phyloP scores from a whole-genome alignment of 225 moss, liverwort and hornwort genomes.

The Ulota crispa region DNA sequence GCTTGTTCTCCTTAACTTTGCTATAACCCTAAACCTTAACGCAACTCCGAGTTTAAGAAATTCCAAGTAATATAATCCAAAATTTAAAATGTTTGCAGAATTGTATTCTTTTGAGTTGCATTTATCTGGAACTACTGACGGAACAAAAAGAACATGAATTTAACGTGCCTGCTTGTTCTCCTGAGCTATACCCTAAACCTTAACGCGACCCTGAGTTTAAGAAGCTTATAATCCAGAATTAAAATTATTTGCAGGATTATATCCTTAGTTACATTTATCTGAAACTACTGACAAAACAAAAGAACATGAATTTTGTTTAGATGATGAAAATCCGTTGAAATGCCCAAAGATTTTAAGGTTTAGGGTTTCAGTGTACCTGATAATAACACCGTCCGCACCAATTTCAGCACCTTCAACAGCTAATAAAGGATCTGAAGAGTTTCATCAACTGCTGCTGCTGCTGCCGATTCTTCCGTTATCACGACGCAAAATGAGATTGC shows the following conservation, averaged over 20 bases:
- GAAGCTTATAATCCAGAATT: background rate
- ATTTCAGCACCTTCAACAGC: background rate
- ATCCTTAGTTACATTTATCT: background rate
- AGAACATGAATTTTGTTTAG: no score
- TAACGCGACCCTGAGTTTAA: no score
- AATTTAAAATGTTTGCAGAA: background rate
- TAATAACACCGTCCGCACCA: background rate
- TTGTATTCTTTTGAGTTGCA: background rate
- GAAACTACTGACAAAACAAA: background rate
- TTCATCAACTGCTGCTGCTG: background rate
- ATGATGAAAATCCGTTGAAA: background rate
- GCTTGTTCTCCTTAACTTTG: no score
- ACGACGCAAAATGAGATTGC: background rate
- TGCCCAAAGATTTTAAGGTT: background rate
- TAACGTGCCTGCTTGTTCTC: no score
- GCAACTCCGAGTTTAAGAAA: no score
- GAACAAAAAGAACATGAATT: no score
- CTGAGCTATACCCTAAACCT: no score
- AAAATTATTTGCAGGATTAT: background rate
- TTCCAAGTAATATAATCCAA: background rate
- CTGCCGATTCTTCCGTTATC: background rate
- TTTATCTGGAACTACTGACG: background rate
- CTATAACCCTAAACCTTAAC: no score
- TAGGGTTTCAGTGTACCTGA: conserved; percentile 13
- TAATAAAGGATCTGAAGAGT: background rate